These are phyloP conservation scores for Tephrocybe sp. DNA, from an alignment of 768 basidiomycete genomes.

Conservation along the genomic window DNA sequence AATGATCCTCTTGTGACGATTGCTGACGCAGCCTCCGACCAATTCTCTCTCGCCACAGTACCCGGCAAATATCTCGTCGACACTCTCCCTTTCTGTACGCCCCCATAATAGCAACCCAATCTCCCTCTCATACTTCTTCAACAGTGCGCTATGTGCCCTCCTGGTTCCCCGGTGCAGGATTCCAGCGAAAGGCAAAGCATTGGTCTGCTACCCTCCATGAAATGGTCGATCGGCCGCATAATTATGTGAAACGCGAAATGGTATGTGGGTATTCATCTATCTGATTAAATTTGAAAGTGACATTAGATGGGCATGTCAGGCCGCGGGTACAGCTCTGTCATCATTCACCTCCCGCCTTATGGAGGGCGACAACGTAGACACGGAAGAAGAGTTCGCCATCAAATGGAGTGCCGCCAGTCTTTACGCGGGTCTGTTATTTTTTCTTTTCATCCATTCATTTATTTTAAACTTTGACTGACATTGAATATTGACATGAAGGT, in stretches of 20 bases:
- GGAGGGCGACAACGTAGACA: conserved; percentile 28
- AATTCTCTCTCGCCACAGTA: conserved; percentile 37
- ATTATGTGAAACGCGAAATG: conserved; percentile 42
- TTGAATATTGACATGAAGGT: background rate
- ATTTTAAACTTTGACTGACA: background rate
- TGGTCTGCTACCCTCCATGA: conserved; percentile 41
- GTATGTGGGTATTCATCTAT: conserved; percentile 26
- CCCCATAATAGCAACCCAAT: background rate
- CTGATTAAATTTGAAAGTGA: no score
- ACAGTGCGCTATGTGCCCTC: conserved; percentile 45
- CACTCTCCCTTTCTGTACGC: conserved; percentile 43
- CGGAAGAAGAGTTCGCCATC: conserved; percentile 34
- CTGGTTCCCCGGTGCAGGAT: conserved; percentile 60
- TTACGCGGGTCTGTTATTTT: conserved; percentile 47
- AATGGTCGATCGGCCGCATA: conserved; percentile 46
- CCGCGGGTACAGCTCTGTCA: conserved; percentile 22
- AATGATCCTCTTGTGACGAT: conserved; percentile 38
- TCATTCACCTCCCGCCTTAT: conserved; percentile 35
- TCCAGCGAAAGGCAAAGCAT: conserved; percentile 44
- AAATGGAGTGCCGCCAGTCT: conserved; percentile 46
- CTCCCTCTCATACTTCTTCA: background rate
- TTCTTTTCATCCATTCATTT: conserved; percentile 16
- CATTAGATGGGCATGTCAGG: background rate
- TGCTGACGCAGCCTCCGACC: conserved; percentile 35
- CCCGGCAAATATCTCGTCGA: conserved; percentile 49